Percentiles rank a stretch among this genome's conserved stretches.
phyloP scores from a whole-genome alignment of 148 eudicot species.

The Cornus kousa region DNA sequence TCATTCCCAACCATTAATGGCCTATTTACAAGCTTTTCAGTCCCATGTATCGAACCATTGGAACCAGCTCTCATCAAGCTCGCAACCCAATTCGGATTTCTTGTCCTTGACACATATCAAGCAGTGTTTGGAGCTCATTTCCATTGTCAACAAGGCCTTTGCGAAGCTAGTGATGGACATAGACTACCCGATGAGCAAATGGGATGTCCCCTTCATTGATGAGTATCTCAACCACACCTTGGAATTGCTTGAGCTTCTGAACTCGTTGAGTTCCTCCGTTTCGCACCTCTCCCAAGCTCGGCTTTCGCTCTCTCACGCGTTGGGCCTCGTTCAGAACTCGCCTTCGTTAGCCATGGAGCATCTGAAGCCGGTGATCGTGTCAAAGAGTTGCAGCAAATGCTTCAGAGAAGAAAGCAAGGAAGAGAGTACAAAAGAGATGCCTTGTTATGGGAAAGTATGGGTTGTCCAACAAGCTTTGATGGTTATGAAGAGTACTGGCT shows the following conservation, averaged over 20 bases:
- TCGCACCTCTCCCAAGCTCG: slow-evolving; percentile 46
- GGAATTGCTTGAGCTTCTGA: slow-evolving; percentile 45
- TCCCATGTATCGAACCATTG: slow-evolving; percentile 28
- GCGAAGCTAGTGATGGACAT: slow-evolving; percentile 48
- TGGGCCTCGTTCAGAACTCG: slow-evolving; percentile 24
- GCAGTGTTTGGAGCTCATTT: slow-evolving; percentile 36
- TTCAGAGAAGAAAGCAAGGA: slow-evolving; percentile 3
- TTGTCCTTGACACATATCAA: slow-evolving; percentile 35
- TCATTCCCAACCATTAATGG: slow-evolving; percentile 17
- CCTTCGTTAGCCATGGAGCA: slow-evolving; percentile 12
- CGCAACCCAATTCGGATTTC: slow-evolving; percentile 24
- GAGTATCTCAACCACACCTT: slow-evolving; percentile 52
- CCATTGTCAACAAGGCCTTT: slow-evolving; percentile 47
- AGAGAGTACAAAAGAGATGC: slow-evolving; percentile 6
- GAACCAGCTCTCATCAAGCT: slow-evolving; percentile 20
- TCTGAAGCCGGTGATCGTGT: slow-evolving; percentile 16
- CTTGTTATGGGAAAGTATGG: slow-evolving; percentile 25
- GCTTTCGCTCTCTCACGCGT: slow-evolving; percentile 39
- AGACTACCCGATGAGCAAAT: slow-evolving; percentile 53
- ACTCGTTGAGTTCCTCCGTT: slow-evolving; percentile 40
- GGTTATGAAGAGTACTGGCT: slow-evolving; percentile 42
- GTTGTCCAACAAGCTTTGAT: slow-evolving; percentile 41
- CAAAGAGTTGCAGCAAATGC: slow-evolving; percentile 13
- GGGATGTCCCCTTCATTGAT: slow-evolving; percentile 41
- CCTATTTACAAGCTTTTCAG: slow-evolving; percentile 37